These are phyloP conservation scores for Tolypocladium paradoxum DNA, from an alignment of 2,329 filamentous ascomycete species.

Conservation along the genomic window DNA sequence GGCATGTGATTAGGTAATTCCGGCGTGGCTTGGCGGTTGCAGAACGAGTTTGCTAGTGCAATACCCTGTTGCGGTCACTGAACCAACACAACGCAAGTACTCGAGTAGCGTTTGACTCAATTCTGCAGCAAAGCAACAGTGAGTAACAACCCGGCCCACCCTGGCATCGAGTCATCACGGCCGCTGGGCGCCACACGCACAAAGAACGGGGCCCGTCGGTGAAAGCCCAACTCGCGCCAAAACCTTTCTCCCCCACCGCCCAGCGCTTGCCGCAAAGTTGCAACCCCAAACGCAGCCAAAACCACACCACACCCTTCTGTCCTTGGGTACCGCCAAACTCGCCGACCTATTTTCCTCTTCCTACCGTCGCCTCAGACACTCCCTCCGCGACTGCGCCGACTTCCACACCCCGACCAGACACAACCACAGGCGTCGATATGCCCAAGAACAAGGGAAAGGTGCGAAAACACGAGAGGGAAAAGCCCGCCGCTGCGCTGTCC, in stretches of 20 bases:
- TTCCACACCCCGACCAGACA: not conserved
- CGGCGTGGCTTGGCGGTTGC: not conserved
- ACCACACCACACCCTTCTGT: not conserved
- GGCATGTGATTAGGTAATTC: not conserved
- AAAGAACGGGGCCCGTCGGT: not conserved
- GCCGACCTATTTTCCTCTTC: not conserved
- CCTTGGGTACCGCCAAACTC: not conserved
- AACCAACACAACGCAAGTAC: not conserved
- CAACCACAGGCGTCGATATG: conserved; percentile 44
- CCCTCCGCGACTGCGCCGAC: not conserved
- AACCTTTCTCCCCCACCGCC: not conserved
- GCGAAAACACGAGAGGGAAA: conserved; percentile 18
- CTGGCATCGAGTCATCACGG: not conserved
- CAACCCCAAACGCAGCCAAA: too few relatives aligned
- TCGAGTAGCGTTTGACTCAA: not conserved
- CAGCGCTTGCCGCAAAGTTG: not conserved
- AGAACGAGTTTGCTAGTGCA: not conserved
- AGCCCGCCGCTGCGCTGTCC: not conserved
- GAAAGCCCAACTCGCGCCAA: not conserved
- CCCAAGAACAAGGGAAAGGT: conserved; percentile 99
- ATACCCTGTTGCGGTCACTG: not conserved
- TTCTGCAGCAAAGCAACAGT: too few relatives aligned
- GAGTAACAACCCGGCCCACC: too few relatives aligned
- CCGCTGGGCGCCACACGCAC: not conserved
- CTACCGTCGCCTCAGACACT: not conserved